A percentile compares a stretch with the other conserved stretches of the same genome.
phyloP scores from a whole-genome alignment of 1,284 basidiomycete genomes.

The Ceratobasidium sp. region DNA sequence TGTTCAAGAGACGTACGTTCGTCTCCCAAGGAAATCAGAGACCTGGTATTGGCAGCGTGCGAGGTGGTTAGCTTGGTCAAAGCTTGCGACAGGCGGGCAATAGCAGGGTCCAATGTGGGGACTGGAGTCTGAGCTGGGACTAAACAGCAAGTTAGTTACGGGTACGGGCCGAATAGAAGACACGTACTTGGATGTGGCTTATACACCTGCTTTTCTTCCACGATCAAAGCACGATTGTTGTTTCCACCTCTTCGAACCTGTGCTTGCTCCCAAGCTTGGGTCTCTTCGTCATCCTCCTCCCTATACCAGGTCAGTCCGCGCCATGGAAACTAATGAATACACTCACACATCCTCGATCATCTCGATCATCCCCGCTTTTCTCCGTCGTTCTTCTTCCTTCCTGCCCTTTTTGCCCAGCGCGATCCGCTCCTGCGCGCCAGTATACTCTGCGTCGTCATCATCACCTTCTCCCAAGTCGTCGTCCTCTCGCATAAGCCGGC shows the following conservation, averaged over 20 bases:
- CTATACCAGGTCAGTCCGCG: constrained; percentile 54
- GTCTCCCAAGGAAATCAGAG: constrained; percentile 70
- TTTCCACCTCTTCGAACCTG: constrained; percentile 80
- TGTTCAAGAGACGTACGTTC: constrained; percentile 79
- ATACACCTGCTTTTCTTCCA: constrained; percentile 69
- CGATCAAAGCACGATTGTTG: constrained; percentile 30
- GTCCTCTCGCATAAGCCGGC: constrained; percentile 88
- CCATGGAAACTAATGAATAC: constrained; percentile 13
- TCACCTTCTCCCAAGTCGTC: constrained; percentile 94
- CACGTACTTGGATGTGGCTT: constrained; percentile 79
- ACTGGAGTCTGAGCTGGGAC: constrained; percentile 72
- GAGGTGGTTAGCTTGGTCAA: constrained; percentile 77
- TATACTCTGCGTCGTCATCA: constrained; percentile 92
- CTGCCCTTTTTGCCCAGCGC: constrained; percentile 88
- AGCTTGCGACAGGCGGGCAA: constrained; percentile 71
- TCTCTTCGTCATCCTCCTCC: constrained; percentile 87
- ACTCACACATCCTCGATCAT: constrained; percentile 88
- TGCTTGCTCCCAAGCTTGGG: constrained; percentile 89
- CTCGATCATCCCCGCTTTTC: constrained; percentile 82
- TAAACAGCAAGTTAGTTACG: constrained; percentile 55
- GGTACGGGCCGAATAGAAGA: constrained; percentile 6
- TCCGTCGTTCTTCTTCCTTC: constrained; percentile 77
- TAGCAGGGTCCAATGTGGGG: constrained; percentile 68
- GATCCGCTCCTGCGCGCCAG: constrained; percentile 87
- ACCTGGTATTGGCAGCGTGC: constrained; percentile 72